phyloP scores from a whole-genome alignment of 1,139 yeast species.

The Suhomyces wounanorum region DNA sequence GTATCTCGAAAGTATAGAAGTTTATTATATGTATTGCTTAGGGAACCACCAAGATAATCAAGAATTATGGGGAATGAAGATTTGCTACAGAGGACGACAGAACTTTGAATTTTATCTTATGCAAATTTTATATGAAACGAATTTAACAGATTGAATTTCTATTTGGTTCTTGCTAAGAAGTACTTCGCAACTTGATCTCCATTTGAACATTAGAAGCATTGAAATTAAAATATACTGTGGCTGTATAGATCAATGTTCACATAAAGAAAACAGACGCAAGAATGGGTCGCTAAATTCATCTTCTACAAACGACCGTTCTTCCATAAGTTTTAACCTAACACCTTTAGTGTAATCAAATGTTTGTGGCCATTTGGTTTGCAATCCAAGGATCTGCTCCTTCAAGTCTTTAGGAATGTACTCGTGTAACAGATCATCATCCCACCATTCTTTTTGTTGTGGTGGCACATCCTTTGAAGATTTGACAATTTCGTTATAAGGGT shows the following conservation, averaged over 20 bases:
- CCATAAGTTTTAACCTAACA: neutral
- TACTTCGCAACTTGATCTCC: no score
- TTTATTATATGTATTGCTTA: no score
- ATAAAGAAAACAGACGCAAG: slow-evolving; percentile 26
- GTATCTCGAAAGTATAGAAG: no score
- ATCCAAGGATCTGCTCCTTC: neutral
- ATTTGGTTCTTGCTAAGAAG: no score
- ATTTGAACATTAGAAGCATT: no score
- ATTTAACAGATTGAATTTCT: no score
- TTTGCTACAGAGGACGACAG: no score
- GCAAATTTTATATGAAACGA: no score
- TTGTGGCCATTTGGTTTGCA: neutral
- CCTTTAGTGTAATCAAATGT: neutral
- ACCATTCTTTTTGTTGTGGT: slow-evolving; percentile 46
- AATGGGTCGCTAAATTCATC: slow-evolving; percentile 14
- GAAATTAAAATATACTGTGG: no score
- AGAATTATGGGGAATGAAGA: no score
- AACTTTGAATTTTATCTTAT: no score
- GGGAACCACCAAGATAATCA: no score
- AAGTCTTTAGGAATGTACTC: slow-evolving; percentile 6
- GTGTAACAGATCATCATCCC: slow-evolving; percentile 21
- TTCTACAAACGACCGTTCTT: slow-evolving; percentile 1
- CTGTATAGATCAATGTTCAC: slow-evolving; percentile 26
- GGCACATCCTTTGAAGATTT: slow-evolving; percentile 37
- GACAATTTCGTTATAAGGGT: slow-evolving; percentile 36